Base-by-base conservation (phyloP, 1,139 yeast genomes). In the Torulaspora globosa region DNA sequence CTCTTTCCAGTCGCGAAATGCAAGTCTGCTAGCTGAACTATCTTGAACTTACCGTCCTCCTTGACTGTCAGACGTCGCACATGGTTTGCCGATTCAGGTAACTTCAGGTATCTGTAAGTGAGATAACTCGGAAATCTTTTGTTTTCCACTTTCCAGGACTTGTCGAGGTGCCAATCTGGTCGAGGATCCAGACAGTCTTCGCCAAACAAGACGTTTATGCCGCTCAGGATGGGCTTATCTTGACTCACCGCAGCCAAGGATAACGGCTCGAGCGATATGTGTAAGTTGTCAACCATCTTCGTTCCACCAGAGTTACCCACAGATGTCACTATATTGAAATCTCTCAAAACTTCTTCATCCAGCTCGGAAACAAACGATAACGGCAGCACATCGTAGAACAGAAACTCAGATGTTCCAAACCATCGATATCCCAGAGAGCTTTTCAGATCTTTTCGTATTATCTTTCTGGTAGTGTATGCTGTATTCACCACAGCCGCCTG, bases 1-100 rank as follows among this genome's bases (percentile, higher is more conserved):
- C 96, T 96, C 41, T 68, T 72, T 1, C 90, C 92, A 0, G 92
- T 84, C 7, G 88, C 76, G 58, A 84, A 80, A 64, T 90, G 97
- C 48, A 89, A 69, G 63, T 90, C 97, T 0, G 96, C 94, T 2
- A 89, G 76, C 63, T 90, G 97, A 11, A 87, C 66, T 36, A 90
- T 80, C 62, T 85, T 88, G 65, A 84, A 85, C 52, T 73, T 77
- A 2, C 75, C 80, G 26, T 75, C 64, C 3, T 59, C 39, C 19
- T 60, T 55, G 18, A 71, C 62, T 14, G 63, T 52, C 27, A 65
- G 49, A 5, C 37, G 36, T 10, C 23, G 33, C 9, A 28, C 24
- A 19, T 30, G 16, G 3, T 32, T 31, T 15, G 32, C 37, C 7
- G 41, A n/a, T 18, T 44, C 36, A 5, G 19, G 33, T 11, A 27